Evolutionary conservation across 768 basidiomycete genomes (phyloP).

Genomic region (Lanmaoa rubissima): DNA sequence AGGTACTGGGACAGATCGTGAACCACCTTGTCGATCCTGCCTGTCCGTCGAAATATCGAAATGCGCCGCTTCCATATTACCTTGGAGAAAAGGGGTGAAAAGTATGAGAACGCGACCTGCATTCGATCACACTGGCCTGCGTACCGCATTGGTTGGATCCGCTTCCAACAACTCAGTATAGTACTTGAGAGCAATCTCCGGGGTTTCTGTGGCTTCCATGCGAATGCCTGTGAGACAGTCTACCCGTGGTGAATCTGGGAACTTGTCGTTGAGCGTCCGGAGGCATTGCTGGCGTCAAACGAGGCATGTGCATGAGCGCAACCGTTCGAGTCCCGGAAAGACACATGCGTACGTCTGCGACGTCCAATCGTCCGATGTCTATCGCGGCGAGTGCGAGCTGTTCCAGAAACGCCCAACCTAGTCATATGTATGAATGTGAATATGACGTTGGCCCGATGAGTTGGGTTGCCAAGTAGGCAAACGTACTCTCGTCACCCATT

Average conservation of each 20-base stretch:
- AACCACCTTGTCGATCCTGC: constrained; percentile 64
- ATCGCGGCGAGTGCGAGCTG: constrained; percentile 76
- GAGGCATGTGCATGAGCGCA: constrained; percentile 1
- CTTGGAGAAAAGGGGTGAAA: constrained; percentile 25
- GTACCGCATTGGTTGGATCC: constrained; percentile 69
- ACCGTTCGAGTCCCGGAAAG: not conserved
- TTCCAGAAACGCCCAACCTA: constrained; percentile 81
- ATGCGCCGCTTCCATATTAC: constrained; percentile 80
- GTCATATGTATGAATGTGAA: not conserved
- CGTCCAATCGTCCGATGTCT: constrained; percentile 67
- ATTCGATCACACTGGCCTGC: constrained; percentile 27
- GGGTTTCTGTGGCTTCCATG: constrained; percentile 64
- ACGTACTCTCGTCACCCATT: constrained; percentile 57
- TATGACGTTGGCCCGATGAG: not conserved
- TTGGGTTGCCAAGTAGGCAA: not conserved
- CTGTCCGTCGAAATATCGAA: constrained; percentile 61
- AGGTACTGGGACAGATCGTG: constrained; percentile 70
- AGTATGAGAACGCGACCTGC: not conserved
- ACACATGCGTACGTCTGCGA: constrained; percentile 64
- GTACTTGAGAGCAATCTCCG: constrained; percentile 56
- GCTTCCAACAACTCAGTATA: constrained; percentile 60
- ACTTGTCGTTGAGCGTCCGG: constrained; percentile 57
- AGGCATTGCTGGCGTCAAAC: constrained; percentile 37
- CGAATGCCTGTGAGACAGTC: constrained; percentile 76
- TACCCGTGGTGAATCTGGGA: constrained; percentile 78